These are phyloP conservation scores for Penicillium sp. DNA, from an alignment of 2,329 filamentous ascomycete genomes.

Conservation along the genomic window DNA sequence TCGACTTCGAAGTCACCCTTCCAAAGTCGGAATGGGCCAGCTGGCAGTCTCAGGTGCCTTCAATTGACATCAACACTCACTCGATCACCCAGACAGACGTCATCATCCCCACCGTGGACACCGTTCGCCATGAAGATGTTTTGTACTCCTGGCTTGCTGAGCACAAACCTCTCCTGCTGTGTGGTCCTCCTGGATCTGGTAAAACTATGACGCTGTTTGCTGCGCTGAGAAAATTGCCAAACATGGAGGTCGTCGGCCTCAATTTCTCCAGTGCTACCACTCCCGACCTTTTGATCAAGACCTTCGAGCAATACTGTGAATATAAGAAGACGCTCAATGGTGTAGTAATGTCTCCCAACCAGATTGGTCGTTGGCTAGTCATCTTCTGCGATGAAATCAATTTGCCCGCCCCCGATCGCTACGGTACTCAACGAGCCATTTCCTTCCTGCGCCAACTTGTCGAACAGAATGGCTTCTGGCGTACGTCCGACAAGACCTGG, in stretches of 20 bases:
- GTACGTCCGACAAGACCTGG: constrained; percentile 96
- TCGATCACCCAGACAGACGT: constrained; percentile 97
- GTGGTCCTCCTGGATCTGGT: constrained; percentile 95
- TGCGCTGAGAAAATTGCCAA: constrained; percentile 91
- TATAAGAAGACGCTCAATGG: constrained; percentile 99
- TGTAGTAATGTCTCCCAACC: constrained; percentile 90
- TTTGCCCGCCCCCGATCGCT: constrained; percentile 93
- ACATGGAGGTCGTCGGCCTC: constrained; percentile 98
- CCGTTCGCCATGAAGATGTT: constrained; percentile 97
- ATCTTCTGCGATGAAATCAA: constrained; percentile 99
- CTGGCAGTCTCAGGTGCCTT: constrained; percentile 94
- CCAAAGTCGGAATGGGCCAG: constrained; percentile 86
- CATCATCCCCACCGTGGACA: constrained; percentile 96
- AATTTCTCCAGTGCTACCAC: constrained; percentile 99
- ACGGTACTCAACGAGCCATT: constrained; percentile 95
- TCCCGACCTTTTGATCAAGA: constrained; percentile 96
- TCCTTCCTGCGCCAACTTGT: constrained; percentile 97
- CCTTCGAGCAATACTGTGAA: constrained; percentile 98
- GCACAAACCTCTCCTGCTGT: constrained; percentile 94
- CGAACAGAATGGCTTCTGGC: constrained; percentile 99
- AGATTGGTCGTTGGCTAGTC: constrained; percentile 96
- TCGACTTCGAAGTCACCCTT: constrained; percentile 90
- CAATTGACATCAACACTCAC: constrained; percentile 96
- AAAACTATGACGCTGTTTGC: constrained; percentile 99
- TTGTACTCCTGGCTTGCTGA: constrained; percentile 99